phyloP scores from a whole-genome alignment of 345 rosid species.

The Hirschfeldia incana region DNA sequence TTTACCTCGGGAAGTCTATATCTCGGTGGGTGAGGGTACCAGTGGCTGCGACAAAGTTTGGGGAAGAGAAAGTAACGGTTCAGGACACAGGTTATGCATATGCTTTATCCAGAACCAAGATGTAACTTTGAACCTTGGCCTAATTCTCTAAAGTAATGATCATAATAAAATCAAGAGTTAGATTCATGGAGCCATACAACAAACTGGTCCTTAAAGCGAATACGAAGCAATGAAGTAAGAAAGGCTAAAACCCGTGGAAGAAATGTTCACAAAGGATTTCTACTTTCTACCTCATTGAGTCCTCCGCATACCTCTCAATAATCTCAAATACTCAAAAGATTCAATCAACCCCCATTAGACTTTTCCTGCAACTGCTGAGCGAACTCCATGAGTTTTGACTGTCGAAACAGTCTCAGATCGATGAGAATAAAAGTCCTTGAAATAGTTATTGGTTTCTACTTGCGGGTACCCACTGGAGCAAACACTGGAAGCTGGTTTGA shows the following conservation, averaged over 20 bases:
- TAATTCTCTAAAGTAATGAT: neutral
- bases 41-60: neutral
- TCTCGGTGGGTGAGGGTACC: neutral
- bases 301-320: conserved; percentile 2
- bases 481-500: conserved; percentile 97
- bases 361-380: conserved; percentile 15
- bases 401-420: conserved; percentile 8
- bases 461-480: conserved; percentile 63
- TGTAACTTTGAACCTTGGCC: neutral
- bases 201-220: conserved; percentile 11
- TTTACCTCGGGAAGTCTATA: no score
- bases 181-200: conserved; percentile 15
- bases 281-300: conserved; percentile 27
- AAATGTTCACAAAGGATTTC: conserved; percentile 22
- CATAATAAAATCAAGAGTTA: conserved; percentile 21
- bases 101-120: conserved; percentile 1
- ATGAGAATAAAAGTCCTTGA: neutral
- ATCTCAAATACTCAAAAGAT: neutral
- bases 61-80: neutral
- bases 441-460: conserved; percentile 32
- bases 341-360: conserved; percentile 1
- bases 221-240: conserved; percentile 11
- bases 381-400: neutral
- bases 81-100: neutral
- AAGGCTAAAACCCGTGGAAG: conserved; percentile 24